These are phyloP conservation scores for Ballota nigra DNA, from an alignment of 257 asterid genomes.

Conservation along the genomic window DNA sequence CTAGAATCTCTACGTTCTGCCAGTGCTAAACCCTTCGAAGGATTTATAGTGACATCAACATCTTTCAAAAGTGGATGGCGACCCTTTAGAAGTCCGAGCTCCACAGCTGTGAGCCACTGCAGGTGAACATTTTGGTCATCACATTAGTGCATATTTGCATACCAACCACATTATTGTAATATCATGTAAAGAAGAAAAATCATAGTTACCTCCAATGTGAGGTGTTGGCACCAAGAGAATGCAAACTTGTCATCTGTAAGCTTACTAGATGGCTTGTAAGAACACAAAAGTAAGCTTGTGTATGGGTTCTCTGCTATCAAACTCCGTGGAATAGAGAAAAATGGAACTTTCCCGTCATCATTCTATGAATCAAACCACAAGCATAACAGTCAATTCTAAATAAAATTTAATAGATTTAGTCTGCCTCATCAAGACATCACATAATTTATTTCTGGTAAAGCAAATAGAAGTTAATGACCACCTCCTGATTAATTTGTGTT, in stretches of 20 bases:
- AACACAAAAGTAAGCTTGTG: slow-evolving; percentile 84
- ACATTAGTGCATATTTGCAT: slow-evolving; percentile 9
- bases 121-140: slow-evolving; percentile 24
- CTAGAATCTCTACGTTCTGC: slow-evolving; percentile 38
- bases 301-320: slow-evolving; percentile 80
- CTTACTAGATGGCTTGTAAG: slow-evolving; percentile 47
- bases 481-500: not conserved
- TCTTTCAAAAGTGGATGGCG: slow-evolving; percentile 93
- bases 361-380: slow-evolving; percentile 53
- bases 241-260: slow-evolving; percentile 32
- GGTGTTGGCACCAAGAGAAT: slow-evolving; percentile 73
- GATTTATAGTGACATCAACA: slow-evolving; percentile 72
- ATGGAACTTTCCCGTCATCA: slow-evolving; percentile 68
- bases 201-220: slow-evolving; percentile 68
- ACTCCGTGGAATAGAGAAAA: slow-evolving; percentile 81
- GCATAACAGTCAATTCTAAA: slow-evolving; percentile 27
- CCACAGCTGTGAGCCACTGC: slow-evolving; percentile 96
- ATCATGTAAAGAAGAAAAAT: slow-evolving; percentile 7
- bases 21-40: slow-evolving; percentile 55
- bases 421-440: not conserved
- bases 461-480: slow-evolving; percentile 1
- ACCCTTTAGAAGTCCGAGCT: slow-evolving; percentile 95
- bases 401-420: slow-evolving; percentile 19
- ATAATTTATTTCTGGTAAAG: not conserved
- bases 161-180: not conserved